These are phyloP conservation scores for Phytophthora pisi DNA, from an alignment of 352 stramenopile species.

Conservation along the genomic window DNA sequence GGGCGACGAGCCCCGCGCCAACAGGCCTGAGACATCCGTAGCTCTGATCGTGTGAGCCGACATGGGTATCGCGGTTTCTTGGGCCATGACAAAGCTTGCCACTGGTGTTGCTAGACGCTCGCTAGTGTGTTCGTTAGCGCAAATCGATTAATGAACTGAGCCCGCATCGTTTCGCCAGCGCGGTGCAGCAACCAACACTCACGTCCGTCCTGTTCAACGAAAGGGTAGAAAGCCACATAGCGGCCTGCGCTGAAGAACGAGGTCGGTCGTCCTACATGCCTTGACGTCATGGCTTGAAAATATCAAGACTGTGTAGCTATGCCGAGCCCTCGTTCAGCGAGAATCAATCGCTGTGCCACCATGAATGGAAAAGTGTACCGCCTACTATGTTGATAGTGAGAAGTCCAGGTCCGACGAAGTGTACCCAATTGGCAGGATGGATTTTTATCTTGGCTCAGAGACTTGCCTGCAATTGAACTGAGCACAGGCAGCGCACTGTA, in stretches of 20 bases:
- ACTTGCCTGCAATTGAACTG: neutral
- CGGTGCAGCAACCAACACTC: conserved; percentile 34
- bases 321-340: neutral
- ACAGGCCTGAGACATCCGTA: conserved; percentile 34
- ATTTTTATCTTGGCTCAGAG: conserved; percentile 17
- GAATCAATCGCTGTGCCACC: conserved; percentile 18
- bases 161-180: neutral
- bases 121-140: conserved; percentile 11
- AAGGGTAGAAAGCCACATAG: conserved; percentile 1
- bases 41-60: conserved; percentile 31
- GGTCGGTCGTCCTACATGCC: conserved; percentile 1
- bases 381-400: neutral
- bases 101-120: neutral
- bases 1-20: conserved; percentile 30
- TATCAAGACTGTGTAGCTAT: conserved; percentile 37
- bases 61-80: conserved; percentile 25
- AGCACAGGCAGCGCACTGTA: neutral
- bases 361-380: conserved; percentile 6
- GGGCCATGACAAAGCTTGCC: conserved; percentile 20
- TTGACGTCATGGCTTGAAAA: conserved; percentile 33
- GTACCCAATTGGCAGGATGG: conserved; percentile 27
- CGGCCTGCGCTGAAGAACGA: neutral
- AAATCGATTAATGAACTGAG: conserved; percentile 31
- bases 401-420: conserved; percentile 3
- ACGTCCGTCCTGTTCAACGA: conserved; percentile 7